These are phyloP conservation scores for Hymenoscyphus linearis DNA, from an alignment of 2,329 filamentous ascomycete genomes.

Conservation along the genomic window DNA sequence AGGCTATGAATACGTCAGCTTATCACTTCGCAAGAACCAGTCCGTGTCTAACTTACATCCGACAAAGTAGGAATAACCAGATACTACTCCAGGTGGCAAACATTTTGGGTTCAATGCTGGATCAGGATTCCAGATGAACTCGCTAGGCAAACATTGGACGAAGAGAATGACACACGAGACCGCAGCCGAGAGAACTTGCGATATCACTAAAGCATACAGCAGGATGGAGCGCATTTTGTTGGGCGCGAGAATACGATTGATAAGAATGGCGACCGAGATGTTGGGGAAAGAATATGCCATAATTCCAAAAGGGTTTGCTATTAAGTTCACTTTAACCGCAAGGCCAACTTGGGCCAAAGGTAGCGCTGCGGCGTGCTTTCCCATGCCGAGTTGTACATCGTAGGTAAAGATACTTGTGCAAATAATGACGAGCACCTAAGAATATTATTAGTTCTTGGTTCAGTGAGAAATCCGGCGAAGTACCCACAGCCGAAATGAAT, in stretches of 20 bases:
- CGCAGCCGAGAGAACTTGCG: neutral
- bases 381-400: conserved; percentile 1
- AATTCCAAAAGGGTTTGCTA: neutral
- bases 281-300: conserved; percentile 4
- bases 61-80: conserved; percentile 4
- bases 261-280: conserved; percentile 1
- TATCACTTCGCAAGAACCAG: neutral
- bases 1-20: neutral
- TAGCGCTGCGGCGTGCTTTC: neutral
- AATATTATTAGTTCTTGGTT: neutral
- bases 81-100: neutral
- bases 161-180: conserved; percentile 2
- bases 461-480: neutral
- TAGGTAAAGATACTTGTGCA: neutral
- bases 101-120: conserved; percentile 1
- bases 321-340: neutral
- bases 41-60: neutral
- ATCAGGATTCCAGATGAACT: conserved; percentile 4
- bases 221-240: neutral
- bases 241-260: neutral
- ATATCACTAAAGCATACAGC: neutral
- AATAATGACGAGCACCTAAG: neutral
- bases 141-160: neutral
- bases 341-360: neutral
- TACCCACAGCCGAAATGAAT: conserved; percentile 1